These are phyloP conservation scores for Margaritispora aquatica DNA, from an alignment of 495 filamentous ascomycete species.

Conservation along the genomic window DNA sequence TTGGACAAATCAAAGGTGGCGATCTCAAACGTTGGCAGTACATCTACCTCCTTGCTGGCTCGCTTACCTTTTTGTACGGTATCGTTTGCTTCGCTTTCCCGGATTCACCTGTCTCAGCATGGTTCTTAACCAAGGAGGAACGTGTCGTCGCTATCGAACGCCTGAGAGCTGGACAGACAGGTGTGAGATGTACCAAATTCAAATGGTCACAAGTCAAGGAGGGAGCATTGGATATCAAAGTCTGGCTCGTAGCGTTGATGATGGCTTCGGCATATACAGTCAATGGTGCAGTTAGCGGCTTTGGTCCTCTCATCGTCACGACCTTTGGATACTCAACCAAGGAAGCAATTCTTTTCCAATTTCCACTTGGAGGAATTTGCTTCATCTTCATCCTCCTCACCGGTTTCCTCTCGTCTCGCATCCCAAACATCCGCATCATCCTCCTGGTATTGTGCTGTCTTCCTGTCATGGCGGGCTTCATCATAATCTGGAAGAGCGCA, in stretches of 20 bases:
- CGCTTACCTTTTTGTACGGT: slow-evolving; percentile 58
- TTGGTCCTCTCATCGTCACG: slow-evolving; percentile 66
- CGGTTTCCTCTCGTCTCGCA: slow-evolving; percentile 51
- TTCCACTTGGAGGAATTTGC: slow-evolving; percentile 60
- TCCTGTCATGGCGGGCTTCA: slow-evolving; percentile 66
- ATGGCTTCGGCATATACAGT: slow-evolving; percentile 61
- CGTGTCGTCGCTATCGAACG: slow-evolving; percentile 49
- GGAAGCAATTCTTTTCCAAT: slow-evolving; percentile 65
- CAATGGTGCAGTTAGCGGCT: slow-evolving; percentile 71
- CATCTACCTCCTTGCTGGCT: slow-evolving; percentile 60
- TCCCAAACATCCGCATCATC: slow-evolving; percentile 59
- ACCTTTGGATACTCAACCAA: slow-evolving; percentile 65
- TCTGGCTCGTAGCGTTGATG: slow-evolving; percentile 56
- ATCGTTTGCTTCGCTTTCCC: slow-evolving; percentile 55
- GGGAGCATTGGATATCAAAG: slow-evolving; percentile 50
- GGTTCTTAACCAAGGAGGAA: slow-evolving; percentile 45
- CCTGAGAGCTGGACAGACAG: slow-evolving; percentile 51
- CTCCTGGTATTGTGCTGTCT: slow-evolving; percentile 58
- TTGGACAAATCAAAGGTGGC: slow-evolving; percentile 55
- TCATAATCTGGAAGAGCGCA: slow-evolving; percentile 65
- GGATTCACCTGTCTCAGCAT: slow-evolving; percentile 50
- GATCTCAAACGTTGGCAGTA: slow-evolving; percentile 57
- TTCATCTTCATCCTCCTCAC: slow-evolving; percentile 58
- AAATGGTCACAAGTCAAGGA: slow-evolving; percentile 54
- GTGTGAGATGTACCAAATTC: slow-evolving; percentile 52